These are phyloP conservation scores for Uncinocarpus reesii DNA, from an alignment of 2,329 filamentous ascomycete species.

Conservation along the genomic window DNA sequence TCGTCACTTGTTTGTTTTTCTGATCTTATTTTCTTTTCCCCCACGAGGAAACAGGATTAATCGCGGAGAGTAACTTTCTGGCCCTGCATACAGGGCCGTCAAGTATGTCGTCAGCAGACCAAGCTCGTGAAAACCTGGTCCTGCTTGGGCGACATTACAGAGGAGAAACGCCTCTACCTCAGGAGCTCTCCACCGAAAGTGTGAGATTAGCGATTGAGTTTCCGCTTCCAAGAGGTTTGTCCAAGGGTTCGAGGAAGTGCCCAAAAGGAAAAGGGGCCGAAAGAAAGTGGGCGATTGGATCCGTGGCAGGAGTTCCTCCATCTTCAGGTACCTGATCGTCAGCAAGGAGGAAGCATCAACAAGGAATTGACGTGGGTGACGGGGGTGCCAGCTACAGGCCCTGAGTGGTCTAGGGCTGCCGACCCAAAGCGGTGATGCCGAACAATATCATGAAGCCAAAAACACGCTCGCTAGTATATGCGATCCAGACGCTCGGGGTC, in stretches of 20 bases:
- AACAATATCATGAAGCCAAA: not conserved
- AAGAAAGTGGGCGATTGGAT: not conserved
- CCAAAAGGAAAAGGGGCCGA: not conserved
- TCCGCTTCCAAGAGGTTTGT: too few species aligned
- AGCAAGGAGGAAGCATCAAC: not conserved
- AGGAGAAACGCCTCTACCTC: too few species aligned
- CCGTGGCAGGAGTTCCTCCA: not conserved
- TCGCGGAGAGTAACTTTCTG: conserved; percentile 1
- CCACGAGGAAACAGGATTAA: conserved; percentile 5
- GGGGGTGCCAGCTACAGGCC: not conserved
- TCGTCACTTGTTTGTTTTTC: not conserved
- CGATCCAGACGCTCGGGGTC: not conserved
- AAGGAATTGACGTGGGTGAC: not conserved
- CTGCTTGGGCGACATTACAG: not conserved
- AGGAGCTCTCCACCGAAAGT: too few species aligned
- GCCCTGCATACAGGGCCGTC: conserved; percentile 4
- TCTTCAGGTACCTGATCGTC: conserved; percentile 7
- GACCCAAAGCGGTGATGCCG: not conserved
- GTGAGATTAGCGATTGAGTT: too few species aligned
- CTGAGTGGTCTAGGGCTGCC: conserved; percentile 6
- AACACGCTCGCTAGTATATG: too few species aligned
- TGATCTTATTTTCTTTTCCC: not conserved
- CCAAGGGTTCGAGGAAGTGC: not conserved
- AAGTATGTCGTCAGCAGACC: conserved; percentile 5
- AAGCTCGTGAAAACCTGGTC: not conserved